Evolutionary conservation across 768 basidiomycete genomes (phyloP).

Genomic region (Phylloporus arenicola): DNA sequence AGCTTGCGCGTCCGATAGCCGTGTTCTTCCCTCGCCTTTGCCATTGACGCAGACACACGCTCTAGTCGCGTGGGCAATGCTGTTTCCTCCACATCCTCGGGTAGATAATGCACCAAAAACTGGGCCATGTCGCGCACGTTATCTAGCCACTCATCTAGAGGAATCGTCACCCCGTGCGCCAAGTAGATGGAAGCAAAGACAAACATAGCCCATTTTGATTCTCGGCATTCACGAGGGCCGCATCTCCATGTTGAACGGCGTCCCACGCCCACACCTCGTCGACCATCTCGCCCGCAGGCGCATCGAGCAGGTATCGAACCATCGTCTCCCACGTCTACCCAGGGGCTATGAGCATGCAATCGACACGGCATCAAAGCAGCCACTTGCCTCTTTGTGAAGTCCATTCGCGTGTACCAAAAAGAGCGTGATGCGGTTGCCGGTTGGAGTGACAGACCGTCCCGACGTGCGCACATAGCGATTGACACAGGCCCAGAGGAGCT

Average conservation of each 20-base stretch:
- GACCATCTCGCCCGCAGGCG: slow-evolving; percentile 38
- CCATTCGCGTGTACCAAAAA: slow-evolving; percentile 83
- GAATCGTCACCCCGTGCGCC: not conserved
- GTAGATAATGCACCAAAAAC: slow-evolving; percentile 67
- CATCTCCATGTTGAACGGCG: slow-evolving; percentile 79
- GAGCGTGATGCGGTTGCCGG: slow-evolving; percentile 49
- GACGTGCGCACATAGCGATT: slow-evolving; percentile 55
- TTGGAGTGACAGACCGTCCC: not conserved
- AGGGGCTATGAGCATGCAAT: not conserved
- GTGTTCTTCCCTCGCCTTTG: slow-evolving; percentile 34
- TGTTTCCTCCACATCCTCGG: slow-evolving; percentile 32
- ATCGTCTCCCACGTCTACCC: slow-evolving; percentile 76
- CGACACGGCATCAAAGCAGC: not conserved
- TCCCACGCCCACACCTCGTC: slow-evolving; percentile 83
- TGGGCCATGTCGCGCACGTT: slow-evolving; percentile 73
- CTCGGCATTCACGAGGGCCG: slow-evolving; percentile 62
- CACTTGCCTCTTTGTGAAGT: slow-evolving; percentile 73
- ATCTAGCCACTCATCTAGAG: slow-evolving; percentile 71
- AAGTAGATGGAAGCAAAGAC: slow-evolving; percentile 17
- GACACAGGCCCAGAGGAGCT: slow-evolving; percentile 59
- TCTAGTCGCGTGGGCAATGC: slow-evolving; percentile 50
- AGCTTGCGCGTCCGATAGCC: slow-evolving; percentile 55
- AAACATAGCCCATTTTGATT: slow-evolving; percentile 55
- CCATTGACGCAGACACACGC: slow-evolving; percentile 41
- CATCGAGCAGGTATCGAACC: slow-evolving; percentile 47